Evolutionary conservation across 2,329 filamentous ascomycete genomes (phyloP), one percentile per base, ranked within the genome.

Genomic region (Cladosporium colombiae): DNA sequence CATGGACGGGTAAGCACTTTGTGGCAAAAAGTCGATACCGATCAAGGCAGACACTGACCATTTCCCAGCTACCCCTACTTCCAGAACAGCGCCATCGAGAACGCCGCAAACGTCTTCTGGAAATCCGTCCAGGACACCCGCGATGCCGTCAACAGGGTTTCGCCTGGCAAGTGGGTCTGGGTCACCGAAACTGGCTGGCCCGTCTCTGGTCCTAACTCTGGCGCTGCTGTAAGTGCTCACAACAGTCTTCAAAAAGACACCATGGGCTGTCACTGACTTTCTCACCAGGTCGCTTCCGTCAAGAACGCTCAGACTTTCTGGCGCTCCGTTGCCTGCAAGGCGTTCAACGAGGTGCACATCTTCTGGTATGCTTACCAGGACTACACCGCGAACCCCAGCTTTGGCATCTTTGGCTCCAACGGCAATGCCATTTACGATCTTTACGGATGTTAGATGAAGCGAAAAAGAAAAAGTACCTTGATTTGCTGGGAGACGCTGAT

Each of bases 321-420:
- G 86, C 78, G 83, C 61, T 78, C 84, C 44, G 79, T 89, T 68
- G 88, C 83, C 62, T 91, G 88, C 81, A 79, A 81, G 68, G 78
- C 81, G 67, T 84, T 87, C 74, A 79, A 81, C 74, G 79, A 84
- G 77, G 79, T 77, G 44, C 70, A 72, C 61, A 85, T 84, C 62
- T 88, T 86, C 78, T 88, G 86, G 85, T 89, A 88, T 65, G 82
- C 79, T 69, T 82, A 88, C 70, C 83, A 84, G 64, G 86, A 88
- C 76, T 86, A 84, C 74, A 68, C 59, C 73, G 74, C 27, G 27
- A 73, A 46, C 35, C 78, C 79, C 1, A 75, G 72, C 2, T 81
- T 81, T 65, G 79, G 80, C 60, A 73, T 81, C 52, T 74, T 79
- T 37, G 77, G 77, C 66, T 68, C 56, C 16, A 72, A 75, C 27